Conservation (phyloP, 2,329 filamentous ascomycete species). For the Talaromyces sp. region DNA sequence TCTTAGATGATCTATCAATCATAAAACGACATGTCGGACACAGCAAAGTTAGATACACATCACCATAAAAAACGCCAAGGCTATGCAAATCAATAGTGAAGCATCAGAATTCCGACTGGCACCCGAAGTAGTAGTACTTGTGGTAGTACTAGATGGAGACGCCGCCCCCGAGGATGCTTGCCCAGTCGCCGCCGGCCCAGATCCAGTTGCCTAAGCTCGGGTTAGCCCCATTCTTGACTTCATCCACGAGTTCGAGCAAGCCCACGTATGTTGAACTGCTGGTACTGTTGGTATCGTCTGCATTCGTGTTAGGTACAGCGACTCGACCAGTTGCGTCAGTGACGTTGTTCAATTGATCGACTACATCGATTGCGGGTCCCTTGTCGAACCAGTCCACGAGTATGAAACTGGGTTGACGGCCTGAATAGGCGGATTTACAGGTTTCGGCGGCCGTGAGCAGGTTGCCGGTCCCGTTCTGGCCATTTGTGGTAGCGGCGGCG, state of each 20-base stretch:
- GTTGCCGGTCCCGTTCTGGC: constrained; percentile 54
- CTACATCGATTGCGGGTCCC: constrained; percentile 64
- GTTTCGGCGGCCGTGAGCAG: constrained; percentile 47
- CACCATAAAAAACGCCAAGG: constrained; percentile 6
- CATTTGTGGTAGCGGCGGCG: constrained; percentile 63
- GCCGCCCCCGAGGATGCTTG: constrained; percentile 38
- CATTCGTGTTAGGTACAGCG: constrained; percentile 28
- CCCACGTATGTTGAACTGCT: constrained; percentile 37
- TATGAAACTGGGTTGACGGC: constrained; percentile 64
- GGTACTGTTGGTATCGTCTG: constrained; percentile 26
- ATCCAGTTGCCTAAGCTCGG: constrained; percentile 43
- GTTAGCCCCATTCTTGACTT: constrained; percentile 35
- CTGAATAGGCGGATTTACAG: constrained; percentile 56
- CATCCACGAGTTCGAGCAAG: constrained; percentile 35
- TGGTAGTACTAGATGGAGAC: constrained; percentile 29
- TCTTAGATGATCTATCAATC: neutral
- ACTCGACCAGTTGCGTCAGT: constrained; percentile 43
- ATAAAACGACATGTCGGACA: neutral
- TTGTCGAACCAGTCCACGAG: constrained; percentile 78
- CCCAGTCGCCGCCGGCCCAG: constrained; percentile 44
- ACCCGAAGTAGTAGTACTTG: neutral
- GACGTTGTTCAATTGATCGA: constrained; percentile 65
- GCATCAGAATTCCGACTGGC: neutral
- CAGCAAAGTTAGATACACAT: neutral
- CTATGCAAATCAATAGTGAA: constrained; percentile 12